A percentile compares a stretch with the other conserved stretches of the same genome.
phyloP scores from a whole-genome alignment of 1,139 yeast species.

The Debaryomyces robertsiae region DNA sequence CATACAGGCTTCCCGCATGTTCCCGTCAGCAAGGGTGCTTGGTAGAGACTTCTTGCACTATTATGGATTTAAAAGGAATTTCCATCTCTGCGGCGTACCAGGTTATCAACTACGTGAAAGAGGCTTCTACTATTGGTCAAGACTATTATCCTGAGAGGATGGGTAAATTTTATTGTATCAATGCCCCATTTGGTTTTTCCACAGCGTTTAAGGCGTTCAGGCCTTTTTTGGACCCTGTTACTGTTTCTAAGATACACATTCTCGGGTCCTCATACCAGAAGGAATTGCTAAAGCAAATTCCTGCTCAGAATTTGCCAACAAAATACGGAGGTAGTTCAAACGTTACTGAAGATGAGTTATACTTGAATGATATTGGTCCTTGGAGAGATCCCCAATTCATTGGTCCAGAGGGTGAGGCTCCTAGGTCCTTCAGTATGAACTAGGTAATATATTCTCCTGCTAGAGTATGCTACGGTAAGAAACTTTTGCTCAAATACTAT shows the following conservation, averaged over 20 bases:
- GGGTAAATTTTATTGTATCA: constrained; percentile 95
- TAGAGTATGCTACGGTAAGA: no score
- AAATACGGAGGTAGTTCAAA: constrained; percentile 86
- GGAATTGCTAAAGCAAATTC: constrained; percentile 88
- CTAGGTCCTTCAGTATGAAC: constrained; percentile 46
- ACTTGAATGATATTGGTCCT: constrained; percentile 90
- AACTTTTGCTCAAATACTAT: background rate
- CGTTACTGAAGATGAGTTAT: constrained; percentile 75
- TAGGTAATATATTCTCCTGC: background rate
- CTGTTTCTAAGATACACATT: constrained; percentile 94
- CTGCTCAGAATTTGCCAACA: constrained; percentile 85
- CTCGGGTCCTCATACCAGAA: constrained; percentile 76
- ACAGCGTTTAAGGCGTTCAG: constrained; percentile 90
- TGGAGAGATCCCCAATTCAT: constrained; percentile 90
- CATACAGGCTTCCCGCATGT: constrained; percentile 88
- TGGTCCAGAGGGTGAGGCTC: constrained; percentile 88
- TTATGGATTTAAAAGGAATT: constrained; percentile 92
- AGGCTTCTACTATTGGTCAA: constrained; percentile 93
- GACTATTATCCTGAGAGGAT: constrained; percentile 99
- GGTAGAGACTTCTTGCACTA: constrained; percentile 95
- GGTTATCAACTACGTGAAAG: constrained; percentile 85
- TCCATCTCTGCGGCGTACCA: constrained; percentile 81
- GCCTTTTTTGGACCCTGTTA: constrained; percentile 95
- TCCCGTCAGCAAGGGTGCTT: constrained; percentile 78
- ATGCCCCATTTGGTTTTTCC: constrained; percentile 96